Evolutionary conservation across 129 eudicot genomes (phyloP).

Genomic region (Saposhnikovia divaricata): DNA sequence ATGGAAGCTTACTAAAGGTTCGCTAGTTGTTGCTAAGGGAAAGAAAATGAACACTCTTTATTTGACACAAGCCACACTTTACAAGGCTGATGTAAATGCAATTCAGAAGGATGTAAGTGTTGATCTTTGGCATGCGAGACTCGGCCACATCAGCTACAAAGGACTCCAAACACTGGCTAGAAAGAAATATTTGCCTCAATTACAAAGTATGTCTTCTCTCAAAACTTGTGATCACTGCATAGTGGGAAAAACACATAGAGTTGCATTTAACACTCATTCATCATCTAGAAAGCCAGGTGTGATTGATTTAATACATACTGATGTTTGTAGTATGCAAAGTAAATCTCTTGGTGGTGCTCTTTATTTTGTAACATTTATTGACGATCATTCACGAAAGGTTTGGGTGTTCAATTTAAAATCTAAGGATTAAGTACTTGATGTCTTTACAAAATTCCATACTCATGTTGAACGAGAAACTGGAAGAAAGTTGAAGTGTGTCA

Average conservation of each 20-base stretch:
- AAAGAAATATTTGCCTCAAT: too few relatives aligned
- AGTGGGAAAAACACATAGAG: neutral
- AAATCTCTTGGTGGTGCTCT: neutral
- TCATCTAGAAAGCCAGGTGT: neutral
- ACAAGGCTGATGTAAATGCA: too few relatives aligned
- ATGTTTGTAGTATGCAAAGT: neutral
- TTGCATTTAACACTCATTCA: neutral
- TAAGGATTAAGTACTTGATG: conserved; percentile 15
- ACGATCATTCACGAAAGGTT: conserved; percentile 21
- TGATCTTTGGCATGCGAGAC: too few relatives aligned
- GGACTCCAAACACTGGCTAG: too few relatives aligned
- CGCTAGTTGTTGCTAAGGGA: too few relatives aligned
- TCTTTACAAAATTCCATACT: conserved; percentile 15
- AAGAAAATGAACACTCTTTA: too few relatives aligned
- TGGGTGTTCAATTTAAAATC: conserved; percentile 16
- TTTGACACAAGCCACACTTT: too few relatives aligned
- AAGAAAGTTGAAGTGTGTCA: conserved; percentile 3
- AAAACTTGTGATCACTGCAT: too few relatives aligned
- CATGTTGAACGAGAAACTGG: conserved; percentile 12
- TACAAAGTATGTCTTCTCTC: too few relatives aligned
- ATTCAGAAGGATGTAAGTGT: too few relatives aligned
- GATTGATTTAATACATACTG: neutral
- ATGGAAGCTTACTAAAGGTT: too few relatives aligned
- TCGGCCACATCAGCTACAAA: too few relatives aligned
- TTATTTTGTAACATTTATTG: conserved; percentile 22